Percentiles rank a stretch among this genome's conserved stretches.
Evolutionary conservation across 78 protist genomes (phyloP).

Genomic region (Cavenderia fasciculata): DNA sequence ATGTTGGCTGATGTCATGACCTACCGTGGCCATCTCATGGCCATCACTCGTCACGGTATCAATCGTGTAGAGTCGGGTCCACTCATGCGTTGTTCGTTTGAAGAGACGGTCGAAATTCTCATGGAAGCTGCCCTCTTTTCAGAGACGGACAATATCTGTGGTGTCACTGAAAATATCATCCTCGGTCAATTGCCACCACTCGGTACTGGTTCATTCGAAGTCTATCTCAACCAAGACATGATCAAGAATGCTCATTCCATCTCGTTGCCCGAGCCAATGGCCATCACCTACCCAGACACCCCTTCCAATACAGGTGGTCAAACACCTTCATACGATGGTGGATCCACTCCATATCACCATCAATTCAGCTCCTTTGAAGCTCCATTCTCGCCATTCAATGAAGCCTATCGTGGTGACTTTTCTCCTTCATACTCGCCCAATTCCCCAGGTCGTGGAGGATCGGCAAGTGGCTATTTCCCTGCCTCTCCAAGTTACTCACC

Average conservation of each 20-base stretch:
- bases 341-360: slow-evolving; percentile 87
- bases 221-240: slow-evolving; percentile 88
- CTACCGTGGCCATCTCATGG: slow-evolving; percentile 93
- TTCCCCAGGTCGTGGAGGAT: slow-evolving; percentile 66
- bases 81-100: slow-evolving; percentile 95
- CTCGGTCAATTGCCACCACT: slow-evolving; percentile 97
- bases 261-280: slow-evolving; percentile 53
- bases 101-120: slow-evolving; percentile 99
- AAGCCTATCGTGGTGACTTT: slow-evolving; percentile 81
- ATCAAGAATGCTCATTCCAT: slow-evolving; percentile 76
- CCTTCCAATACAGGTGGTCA: slow-evolving; percentile 86
- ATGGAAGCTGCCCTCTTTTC: slow-evolving; percentile 96
- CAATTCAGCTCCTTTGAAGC: slow-evolving; percentile 79
- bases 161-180: slow-evolving; percentile 97
- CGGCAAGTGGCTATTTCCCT: slow-evolving; percentile 80
- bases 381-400: slow-evolving; percentile 74
- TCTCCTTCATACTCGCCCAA: slow-evolving; percentile 81
- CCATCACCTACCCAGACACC: slow-evolving; percentile 62
- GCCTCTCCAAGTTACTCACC: slow-evolving; percentile 88
- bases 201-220: slow-evolving; percentile 95
- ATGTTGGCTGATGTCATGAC: slow-evolving; percentile 99
- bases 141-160: slow-evolving; percentile 92
- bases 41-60: slow-evolving; percentile 99
- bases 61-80: slow-evolving; percentile 91
- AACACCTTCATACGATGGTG: slow-evolving; percentile 89